Evolutionary conservation across 23 red algal species (phyloP), one percentile per base, ranked within the genome.

Genomic region (Agarophyton chilense): DNA sequence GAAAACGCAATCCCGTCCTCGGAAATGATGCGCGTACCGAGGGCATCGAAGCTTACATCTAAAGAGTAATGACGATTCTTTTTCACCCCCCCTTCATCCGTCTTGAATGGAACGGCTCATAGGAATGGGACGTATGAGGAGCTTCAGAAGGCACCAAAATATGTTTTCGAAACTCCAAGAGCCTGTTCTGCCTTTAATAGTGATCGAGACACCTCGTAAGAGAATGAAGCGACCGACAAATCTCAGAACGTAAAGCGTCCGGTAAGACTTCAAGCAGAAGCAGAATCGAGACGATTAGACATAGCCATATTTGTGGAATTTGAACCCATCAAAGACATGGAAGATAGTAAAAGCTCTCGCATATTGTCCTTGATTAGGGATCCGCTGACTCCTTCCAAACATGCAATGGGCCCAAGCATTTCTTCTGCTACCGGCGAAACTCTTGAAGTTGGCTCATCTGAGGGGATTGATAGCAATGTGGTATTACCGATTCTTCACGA

Each of bases 11-110:
- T 29, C 1, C 58, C 41, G 1, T 34, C 44, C 4, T 14, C 82
- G 58, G 64, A 74, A 45, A 72, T 81, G 58, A 45, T 91, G 55
- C 55, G 88, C 62, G 51, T 55, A 9, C 44, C 54, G 17, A 57
- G 76, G 16, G 77, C 60, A n/a, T 74, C 56, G 73, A 57, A 61
- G 16, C 60, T 91, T 26, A 49, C 60, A 1, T 4, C 61, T 10
- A 61, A 67, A 38, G 87, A 82, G 32, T 74, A 81, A 64, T 75
- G 82, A 22, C 56, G 77, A 5, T 91, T 91, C 42, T 91, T 91
- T 82, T 44, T 67, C 38, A 39, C 40, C 21, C 40, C 71, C 68
- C n/a, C n/a, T n/a, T n/a, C n/a, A n/a, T n/a, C n/a, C 47, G 68
- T 74, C 14, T 19, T 74, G 22, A 74, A 49, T 35, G 68, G 68